phyloP scores from a whole-genome alignment of 306 rosid species.

The Quercus gilva region DNA sequence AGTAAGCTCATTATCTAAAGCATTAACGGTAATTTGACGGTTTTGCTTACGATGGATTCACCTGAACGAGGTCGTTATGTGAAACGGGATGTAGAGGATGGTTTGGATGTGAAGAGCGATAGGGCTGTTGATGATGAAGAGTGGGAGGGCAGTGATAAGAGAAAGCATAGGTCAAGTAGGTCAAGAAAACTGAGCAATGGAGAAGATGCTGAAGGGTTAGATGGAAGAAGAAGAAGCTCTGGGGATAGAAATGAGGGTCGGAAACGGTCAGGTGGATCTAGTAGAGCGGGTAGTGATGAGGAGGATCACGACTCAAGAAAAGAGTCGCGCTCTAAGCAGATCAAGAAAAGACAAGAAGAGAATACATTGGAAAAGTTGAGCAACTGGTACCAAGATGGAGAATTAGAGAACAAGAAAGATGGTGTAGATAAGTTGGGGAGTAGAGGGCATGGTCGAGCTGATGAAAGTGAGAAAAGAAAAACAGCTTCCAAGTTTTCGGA shows the following conservation, averaged over 20 bases:
- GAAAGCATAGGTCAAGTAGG: constrained; percentile 78
- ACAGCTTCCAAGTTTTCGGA: constrained; percentile 41
- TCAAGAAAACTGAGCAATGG: constrained; percentile 59
- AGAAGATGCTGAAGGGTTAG: constrained; percentile 63
- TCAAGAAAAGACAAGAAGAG: constrained; percentile 84
- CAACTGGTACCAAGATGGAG: constrained; percentile 95
- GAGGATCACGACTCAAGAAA: constrained; percentile 71
- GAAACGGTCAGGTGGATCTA: constrained; percentile 56
- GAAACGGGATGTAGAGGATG: constrained; percentile 47
- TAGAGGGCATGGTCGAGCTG: constrained; percentile 35
- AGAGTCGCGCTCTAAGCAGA: constrained; percentile 55
- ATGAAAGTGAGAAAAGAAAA: constrained; percentile 60
- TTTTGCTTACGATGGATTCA: constrained; percentile 45
- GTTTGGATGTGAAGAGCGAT: constrained; percentile 57
- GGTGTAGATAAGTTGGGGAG: constrained; percentile 54
- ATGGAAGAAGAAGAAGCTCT: constrained; percentile 59
- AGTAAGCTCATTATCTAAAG: not conserved
- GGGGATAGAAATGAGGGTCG: constrained; percentile 55
- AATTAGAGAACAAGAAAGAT: constrained; percentile 61
- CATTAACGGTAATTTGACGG: not conserved
- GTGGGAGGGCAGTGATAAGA: constrained; percentile 70
- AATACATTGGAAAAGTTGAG: constrained; percentile 88
- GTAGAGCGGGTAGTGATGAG: constrained; percentile 62
- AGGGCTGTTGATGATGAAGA: constrained; percentile 66
- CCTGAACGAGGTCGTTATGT: constrained; percentile 44